phyloP scores from a whole-genome alignment of 2,329 filamentous ascomycete genomes.

The Paraphaeosphaeria sporulosa region DNA sequence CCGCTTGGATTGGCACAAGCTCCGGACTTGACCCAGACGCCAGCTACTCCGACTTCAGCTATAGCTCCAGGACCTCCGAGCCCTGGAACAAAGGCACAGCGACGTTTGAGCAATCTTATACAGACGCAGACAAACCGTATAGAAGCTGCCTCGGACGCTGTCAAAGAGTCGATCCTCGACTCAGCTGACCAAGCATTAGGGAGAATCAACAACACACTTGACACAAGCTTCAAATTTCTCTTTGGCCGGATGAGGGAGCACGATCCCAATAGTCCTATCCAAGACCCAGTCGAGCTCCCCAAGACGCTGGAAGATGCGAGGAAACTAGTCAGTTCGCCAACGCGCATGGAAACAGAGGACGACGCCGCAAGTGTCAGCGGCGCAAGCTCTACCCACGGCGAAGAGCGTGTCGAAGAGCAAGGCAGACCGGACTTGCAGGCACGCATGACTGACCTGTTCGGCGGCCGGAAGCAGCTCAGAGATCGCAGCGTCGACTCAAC shows the following conservation, averaged over 20 bases:
- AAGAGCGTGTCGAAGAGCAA: slow-evolving; percentile 45
- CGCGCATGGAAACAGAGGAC: slow-evolving; percentile 57
- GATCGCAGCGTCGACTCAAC: slow-evolving; percentile 81
- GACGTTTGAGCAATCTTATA: slow-evolving; percentile 84
- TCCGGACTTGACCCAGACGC: slow-evolving; percentile 48
- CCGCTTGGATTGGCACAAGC: slow-evolving; percentile 48
- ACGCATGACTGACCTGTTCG: slow-evolving; percentile 74
- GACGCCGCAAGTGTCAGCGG: slow-evolving; percentile 61
- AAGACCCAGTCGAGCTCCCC: slow-evolving; percentile 65
- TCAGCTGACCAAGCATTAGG: slow-evolving; percentile 93
- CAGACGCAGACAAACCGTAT: slow-evolving; percentile 84
- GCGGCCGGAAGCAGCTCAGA: slow-evolving; percentile 67
- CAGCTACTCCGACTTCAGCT: slow-evolving; percentile 42
- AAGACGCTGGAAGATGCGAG: slow-evolving; percentile 93
- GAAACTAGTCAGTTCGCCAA: slow-evolving; percentile 80
- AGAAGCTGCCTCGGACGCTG: slow-evolving; percentile 81
- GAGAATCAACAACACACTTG: slow-evolving; percentile 87
- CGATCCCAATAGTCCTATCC: slow-evolving; percentile 44
- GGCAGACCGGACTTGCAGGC: slow-evolving; percentile 56
- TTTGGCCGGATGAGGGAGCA: slow-evolving; percentile 85
- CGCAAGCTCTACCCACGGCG: slow-evolving; percentile 59
- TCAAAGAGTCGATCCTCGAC: slow-evolving; percentile 70
- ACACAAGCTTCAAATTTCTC: slow-evolving; percentile 92
- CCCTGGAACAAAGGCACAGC: slow-evolving; percentile 65
- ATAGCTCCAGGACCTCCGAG: slow-evolving; percentile 34